Conservation (phyloP, 257 asterid species). For the Leonotis leonurus region DNA sequence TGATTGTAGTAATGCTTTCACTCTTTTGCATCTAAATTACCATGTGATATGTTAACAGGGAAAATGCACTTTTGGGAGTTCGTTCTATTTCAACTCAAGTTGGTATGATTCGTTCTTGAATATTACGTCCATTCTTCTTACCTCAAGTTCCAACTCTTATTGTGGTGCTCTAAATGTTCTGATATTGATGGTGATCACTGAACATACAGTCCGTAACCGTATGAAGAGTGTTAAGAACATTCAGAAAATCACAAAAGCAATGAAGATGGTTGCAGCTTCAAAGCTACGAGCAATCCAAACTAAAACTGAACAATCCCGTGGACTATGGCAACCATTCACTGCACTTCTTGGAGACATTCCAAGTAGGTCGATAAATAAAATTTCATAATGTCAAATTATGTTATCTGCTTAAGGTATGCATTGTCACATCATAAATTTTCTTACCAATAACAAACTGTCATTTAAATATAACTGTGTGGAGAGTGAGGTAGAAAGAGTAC, state of each 20-base stretch:
- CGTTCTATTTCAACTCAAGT: conserved; percentile 82
- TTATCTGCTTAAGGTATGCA: neutral
- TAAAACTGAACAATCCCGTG: conserved; percentile 87
- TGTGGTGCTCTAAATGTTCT: neutral
- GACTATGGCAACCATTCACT: conserved; percentile 97
- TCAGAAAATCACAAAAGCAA: conserved; percentile 97
- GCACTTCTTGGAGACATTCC: conserved; percentile 97
- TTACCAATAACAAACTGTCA: neutral
- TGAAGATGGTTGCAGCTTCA: conserved; percentile 99
- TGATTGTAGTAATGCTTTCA: no score
- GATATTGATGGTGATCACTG: conserved; percentile 1
- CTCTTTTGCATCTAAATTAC: conserved; percentile 9
- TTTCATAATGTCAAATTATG: neutral
- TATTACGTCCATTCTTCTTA: conserved; percentile 2
- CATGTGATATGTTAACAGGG: conserved; percentile 40
- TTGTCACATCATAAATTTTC: neutral
- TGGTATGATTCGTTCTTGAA: conserved; percentile 34
- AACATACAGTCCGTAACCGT: conserved; percentile 68
- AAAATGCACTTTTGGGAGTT: conserved; percentile 43
- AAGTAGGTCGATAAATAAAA: conserved; percentile 37
- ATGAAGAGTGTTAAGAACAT: conserved; percentile 95
- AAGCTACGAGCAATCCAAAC: conserved; percentile 88
- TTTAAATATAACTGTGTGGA: neutral
- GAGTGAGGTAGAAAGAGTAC: neutral
- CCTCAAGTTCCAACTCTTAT: neutral